Evolutionary conservation across 352 stramenopile genomes (phyloP).

Genomic region (Blastocystis sp.): DNA sequence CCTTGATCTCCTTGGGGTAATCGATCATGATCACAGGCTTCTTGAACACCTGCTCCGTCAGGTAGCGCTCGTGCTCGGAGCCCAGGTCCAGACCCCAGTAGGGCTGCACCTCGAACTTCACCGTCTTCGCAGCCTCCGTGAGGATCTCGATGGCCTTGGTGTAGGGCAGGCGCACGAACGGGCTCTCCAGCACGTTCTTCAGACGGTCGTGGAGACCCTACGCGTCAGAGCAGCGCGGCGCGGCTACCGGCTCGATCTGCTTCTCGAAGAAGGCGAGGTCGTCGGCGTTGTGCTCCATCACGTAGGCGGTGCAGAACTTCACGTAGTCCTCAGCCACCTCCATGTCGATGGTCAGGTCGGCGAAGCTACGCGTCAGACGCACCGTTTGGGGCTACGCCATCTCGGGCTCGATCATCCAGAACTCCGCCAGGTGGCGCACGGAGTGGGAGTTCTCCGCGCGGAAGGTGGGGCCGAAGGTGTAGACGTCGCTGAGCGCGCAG

Average conservation of each 20-base stretch:
- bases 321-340: constrained; percentile 89
- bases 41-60: constrained; percentile 83
- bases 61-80: constrained; percentile 93
- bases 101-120: constrained; percentile 77
- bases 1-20: constrained; percentile 95
- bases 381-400: constrained; percentile 83
- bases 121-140: constrained; percentile 86
- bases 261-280: constrained; percentile 90
- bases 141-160: constrained; percentile 90
- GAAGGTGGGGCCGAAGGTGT: constrained; percentile 98
- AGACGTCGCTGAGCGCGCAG: constrained; percentile 94
- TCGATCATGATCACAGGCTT: constrained; percentile 92
- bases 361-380: constrained; percentile 76
- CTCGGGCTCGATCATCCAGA: constrained; percentile 97
- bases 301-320: constrained; percentile 84
- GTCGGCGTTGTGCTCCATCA: constrained; percentile 84
- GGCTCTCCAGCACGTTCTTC: constrained; percentile 79
- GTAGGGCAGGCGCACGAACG: constrained; percentile 92
- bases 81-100: constrained; percentile 93
- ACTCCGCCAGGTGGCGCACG: constrained; percentile 92
- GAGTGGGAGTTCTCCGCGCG: constrained; percentile 97
- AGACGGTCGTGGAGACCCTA: constrained; percentile 84
- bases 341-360: constrained; percentile 89
- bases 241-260: constrained; percentile 82
- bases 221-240: background rate